Evolutionary conservation across 2,329 filamentous ascomycete species (phyloP), one percentile per base, ranked within the genome.

Genomic region (Chaetothyriales sp.): DNA sequence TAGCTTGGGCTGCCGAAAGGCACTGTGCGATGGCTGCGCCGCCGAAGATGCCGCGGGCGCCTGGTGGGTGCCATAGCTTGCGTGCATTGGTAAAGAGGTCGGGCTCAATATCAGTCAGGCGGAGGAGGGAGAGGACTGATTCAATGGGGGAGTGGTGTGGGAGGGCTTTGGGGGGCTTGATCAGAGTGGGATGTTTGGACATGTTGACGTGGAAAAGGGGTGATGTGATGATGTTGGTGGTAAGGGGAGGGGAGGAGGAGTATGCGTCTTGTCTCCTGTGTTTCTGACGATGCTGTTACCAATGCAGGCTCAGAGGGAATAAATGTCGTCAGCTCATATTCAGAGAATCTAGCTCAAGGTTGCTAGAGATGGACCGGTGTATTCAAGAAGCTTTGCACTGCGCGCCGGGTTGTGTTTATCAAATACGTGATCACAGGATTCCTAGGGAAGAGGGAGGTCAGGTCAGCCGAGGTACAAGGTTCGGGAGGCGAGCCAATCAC

Each of bases 21-120:
- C 80, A 89, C 75, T 97, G 90, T 47, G 90, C 89, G 61, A 98
- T 95, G 40, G 94, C 89, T 52, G 86, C 82, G 58, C 89, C 89
- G 65, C 92, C 92, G 64, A 88, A 98, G 69, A 98, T 89, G 55
- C 92, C 92, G 50, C 92, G 82, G 2, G 92, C 92, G 18, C 88
- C 89, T 0, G 86, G 83, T 0, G 92, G 92, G 61, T 94, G 89
- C 89, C 89, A 97, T 56, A 92, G 77, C 19, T 85, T 85, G 40
- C 89, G 85, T 2, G 89, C 86, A 67, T 98, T 98, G 51, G 92
- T 97, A 73, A 92, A 98, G 60, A 97, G 59, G 55, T 60, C 58
- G 4, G 60, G 59, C 6, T 85, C 83, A 57, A 92, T 80, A 56
- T 85, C 83, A 51, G 74, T 74, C 49, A 95, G 75, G 58, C 88